phyloP scores from a whole-genome alignment of 345 rosid species.

The Boechera stricta region DNA sequence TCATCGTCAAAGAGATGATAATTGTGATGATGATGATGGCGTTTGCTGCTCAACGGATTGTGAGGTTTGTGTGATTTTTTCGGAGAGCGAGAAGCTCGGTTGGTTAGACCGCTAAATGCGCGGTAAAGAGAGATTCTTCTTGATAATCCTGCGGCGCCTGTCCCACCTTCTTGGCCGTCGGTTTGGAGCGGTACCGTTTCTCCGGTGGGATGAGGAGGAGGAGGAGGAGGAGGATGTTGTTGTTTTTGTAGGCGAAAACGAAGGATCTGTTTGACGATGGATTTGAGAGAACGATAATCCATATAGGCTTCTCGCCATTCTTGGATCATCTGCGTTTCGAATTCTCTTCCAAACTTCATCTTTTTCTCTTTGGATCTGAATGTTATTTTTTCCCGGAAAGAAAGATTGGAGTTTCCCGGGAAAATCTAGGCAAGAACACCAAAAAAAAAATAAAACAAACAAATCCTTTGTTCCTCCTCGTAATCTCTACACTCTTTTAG shows the following conservation, averaged over 20 bases:
- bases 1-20: slow-evolving; percentile 41
- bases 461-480: background rate
- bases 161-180: background rate
- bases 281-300: slow-evolving; percentile 72
- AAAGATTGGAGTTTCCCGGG: slow-evolving; percentile 24
- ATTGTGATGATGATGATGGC: slow-evolving; percentile 32
- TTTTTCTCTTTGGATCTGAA: background rate
- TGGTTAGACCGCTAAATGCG: slow-evolving; percentile 79
- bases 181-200: slow-evolving; percentile 13
- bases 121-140: slow-evolving; percentile 55
- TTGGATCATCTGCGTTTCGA: slow-evolving; percentile 68
- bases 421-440: slow-evolving; percentile 3
- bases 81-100: slow-evolving; percentile 39
- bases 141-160: slow-evolving; percentile 10
- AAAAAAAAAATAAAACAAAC: background rate
- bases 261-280: slow-evolving; percentile 55
- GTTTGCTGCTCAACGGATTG: slow-evolving; percentile 33
- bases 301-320: slow-evolving; percentile 91
- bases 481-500: no score
- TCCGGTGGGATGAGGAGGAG: slow-evolving; percentile 20
- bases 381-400: slow-evolving; percentile 10
- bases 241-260: slow-evolving; percentile 38
- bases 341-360: slow-evolving; percentile 91
- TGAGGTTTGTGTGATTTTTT: slow-evolving; percentile 35
- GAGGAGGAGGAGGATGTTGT: slow-evolving; percentile 13